phyloP scores from a whole-genome alignment of 169 alveolate genomes.

The Plasmodium relictum region DNA sequence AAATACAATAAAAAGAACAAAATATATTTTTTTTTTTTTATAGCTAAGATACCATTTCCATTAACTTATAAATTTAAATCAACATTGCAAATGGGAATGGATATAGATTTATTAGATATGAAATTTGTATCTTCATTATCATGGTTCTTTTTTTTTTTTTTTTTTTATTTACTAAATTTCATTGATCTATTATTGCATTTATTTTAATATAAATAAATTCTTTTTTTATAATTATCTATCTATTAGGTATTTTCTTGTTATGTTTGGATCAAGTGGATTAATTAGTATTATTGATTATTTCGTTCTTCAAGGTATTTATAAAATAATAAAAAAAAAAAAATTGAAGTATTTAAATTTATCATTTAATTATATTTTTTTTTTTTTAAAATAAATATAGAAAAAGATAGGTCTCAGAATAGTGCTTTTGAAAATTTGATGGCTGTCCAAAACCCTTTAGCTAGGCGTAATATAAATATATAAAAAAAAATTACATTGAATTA shows the following conservation, averaged over 20 bases:
- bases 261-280: slow-evolving; percentile 73
- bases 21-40: slow-evolving; percentile 3
- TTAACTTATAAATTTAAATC: slow-evolving; percentile 85
- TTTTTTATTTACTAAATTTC: slow-evolving; percentile 25
- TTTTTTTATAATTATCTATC: neutral
- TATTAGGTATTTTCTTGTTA: slow-evolving; percentile 75
- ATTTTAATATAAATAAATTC: neutral
- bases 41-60: slow-evolving; percentile 88
- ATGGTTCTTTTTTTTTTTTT: slow-evolving; percentile 75
- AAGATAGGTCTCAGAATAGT: slow-evolving; percentile 49
- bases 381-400: slow-evolving; percentile 37
- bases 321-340: slow-evolving; percentile 22
- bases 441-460: slow-evolving; percentile 56
- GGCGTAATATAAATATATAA: slow-evolving; percentile 28
- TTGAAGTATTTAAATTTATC: neutral
- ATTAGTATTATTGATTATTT: slow-evolving; percentile 74
- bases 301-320: slow-evolving; percentile 71
- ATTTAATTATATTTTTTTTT: slow-evolving; percentile 1
- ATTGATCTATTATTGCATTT: too few species aligned
- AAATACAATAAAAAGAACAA: neutral
- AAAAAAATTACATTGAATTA: neutral
- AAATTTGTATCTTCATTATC: slow-evolving; percentile 82
- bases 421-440: slow-evolving; percentile 67
- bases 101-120: slow-evolving; percentile 78
- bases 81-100: slow-evolving; percentile 88